Evolutionary conservation across 225 moss, liverwort and hornwort genomes (phyloP), one percentile per base, ranked within the genome.

Genomic region (Climacium dendroides): DNA sequence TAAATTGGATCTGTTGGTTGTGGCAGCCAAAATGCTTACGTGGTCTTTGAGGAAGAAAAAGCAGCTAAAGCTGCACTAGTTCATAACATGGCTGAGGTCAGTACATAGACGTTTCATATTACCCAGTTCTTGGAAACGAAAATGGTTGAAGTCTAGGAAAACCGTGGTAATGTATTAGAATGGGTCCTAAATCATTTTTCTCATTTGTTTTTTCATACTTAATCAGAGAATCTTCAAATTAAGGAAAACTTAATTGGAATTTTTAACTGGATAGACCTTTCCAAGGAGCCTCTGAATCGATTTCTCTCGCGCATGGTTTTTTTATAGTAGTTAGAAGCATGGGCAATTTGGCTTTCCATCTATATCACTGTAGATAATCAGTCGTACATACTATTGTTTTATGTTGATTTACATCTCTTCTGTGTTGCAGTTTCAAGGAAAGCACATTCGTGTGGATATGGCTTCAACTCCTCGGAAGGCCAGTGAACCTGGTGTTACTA

Each of bases 381-480:
- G 9, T 89, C 26, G 43, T 55, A 35, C 48, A 48, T 74, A 66
- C 41, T 55, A 10, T 55, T 37, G n/a, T 53, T 78, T 52, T 16
- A 76, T 50, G 75, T 76, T 86, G 41, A 71, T 72, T 62, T 50
- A 48, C 71, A 50, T 83, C 75, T 83, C 81, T 82, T 87, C 22
- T 70, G 35, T 91, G 78, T 74, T 90, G 90, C 91, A 98, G 98
- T 96, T 95, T 87, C 87, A 90, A 86, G 98, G 96, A 62, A 99
- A 96, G 81, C 98, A 99, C 90, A 90, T 99, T 79, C 98, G 98
- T 85, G 98, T 99, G 81, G 98, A 99, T 89, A 96, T 95, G 95
- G 98, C 98, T 80, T 88, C 93, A 83, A 85, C 89, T 87, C 97
- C 97, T 74, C 90, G 94, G 83, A 94, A 90, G 80, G 89, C 72